Evolutionary conservation across 768 basidiomycete species (phyloP).

Genomic region (Sporobolomyces roseus): DNA sequence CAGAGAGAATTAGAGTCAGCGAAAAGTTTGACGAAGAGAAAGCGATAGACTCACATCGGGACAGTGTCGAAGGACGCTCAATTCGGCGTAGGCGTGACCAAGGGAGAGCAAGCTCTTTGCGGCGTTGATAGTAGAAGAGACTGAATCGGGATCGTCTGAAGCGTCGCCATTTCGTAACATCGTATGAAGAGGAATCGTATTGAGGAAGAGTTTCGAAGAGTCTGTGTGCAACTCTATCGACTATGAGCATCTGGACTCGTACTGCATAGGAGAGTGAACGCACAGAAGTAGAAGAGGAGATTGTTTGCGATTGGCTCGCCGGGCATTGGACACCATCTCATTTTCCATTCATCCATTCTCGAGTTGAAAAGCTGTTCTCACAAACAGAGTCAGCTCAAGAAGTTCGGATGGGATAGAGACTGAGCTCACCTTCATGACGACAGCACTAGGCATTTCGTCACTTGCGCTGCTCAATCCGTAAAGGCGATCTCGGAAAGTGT

Average conservation of each 20-base stretch:
- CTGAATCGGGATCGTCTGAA: conserved; percentile 28
- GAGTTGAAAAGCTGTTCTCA: conserved; percentile 35
- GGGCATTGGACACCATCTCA: conserved; percentile 28
- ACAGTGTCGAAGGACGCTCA: conserved; percentile 32
- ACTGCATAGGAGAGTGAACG: too few relatives aligned
- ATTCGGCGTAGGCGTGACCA: conserved; percentile 30
- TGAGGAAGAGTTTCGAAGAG: conserved; percentile 37
- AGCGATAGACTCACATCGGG: conserved; percentile 25
- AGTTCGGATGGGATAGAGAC: not conserved
- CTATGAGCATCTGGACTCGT: too few relatives aligned
- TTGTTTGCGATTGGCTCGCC: conserved; percentile 39
- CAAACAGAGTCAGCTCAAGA: not conserved
- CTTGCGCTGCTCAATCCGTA: conserved; percentile 30
- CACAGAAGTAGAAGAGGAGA: conserved; percentile 35
- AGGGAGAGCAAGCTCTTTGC: conserved; percentile 26
- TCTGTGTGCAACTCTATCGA: too few relatives aligned
- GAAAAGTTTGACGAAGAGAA: not conserved
- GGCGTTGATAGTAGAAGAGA: conserved; percentile 21
- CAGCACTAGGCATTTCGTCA: conserved; percentile 34
- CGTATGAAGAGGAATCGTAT: conserved; percentile 37
- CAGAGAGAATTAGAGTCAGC: not conserved
- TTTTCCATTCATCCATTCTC: conserved; percentile 39
- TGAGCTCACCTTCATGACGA: conserved; percentile 37
- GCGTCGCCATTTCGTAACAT: conserved; percentile 28
- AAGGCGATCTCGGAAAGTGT: conserved; percentile 34